phyloP scores from a whole-genome alignment of 2,329 filamentous ascomycete genomes.

The Aspergillus carbonarius region DNA sequence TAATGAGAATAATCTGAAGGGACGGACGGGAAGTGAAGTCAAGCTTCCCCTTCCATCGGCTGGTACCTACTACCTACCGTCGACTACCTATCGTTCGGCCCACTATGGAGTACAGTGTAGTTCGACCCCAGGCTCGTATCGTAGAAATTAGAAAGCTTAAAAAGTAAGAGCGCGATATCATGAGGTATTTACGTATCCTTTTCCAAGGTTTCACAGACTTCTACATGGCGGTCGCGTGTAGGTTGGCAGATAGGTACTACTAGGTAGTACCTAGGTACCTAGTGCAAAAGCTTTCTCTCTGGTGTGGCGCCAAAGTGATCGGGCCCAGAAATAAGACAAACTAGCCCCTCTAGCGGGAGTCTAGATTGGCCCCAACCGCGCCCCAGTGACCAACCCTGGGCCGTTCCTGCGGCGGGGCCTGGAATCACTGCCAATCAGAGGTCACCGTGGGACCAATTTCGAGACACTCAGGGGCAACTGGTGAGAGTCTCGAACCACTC shows the following conservation, averaged over 20 bases:
- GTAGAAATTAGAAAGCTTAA: too few species aligned
- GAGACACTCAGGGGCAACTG: slow-evolving; percentile 24
- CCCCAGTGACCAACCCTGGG: neutral
- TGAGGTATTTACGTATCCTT: too few species aligned
- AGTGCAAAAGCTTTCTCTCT: too few species aligned
- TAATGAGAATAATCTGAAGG: neutral
- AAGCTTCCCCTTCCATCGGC: neutral
- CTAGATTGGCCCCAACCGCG: slow-evolving; percentile 12
- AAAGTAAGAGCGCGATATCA: too few species aligned
- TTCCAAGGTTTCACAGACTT: neutral
- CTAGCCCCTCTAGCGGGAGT: slow-evolving; percentile 3
- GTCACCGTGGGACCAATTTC: neutral
- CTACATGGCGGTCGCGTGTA: neutral
- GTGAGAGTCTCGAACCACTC: slow-evolving; percentile 19
- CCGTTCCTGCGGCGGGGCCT: slow-evolving; percentile 1
- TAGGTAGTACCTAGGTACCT: too few species aligned
- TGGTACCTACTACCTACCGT: neutral
- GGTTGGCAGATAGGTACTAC: too few species aligned
- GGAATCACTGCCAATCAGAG: slow-evolving; percentile 9
- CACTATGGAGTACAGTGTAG: too few species aligned
- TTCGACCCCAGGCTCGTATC: too few species aligned
- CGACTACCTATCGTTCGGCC: neutral
- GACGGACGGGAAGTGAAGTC: neutral
- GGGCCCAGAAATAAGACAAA: neutral
- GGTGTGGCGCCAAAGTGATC: neutral